Evolutionary conservation across 768 basidiomycete genomes (phyloP), one percentile per base, ranked within the genome.

Genomic region (Tulasnella sp.): DNA sequence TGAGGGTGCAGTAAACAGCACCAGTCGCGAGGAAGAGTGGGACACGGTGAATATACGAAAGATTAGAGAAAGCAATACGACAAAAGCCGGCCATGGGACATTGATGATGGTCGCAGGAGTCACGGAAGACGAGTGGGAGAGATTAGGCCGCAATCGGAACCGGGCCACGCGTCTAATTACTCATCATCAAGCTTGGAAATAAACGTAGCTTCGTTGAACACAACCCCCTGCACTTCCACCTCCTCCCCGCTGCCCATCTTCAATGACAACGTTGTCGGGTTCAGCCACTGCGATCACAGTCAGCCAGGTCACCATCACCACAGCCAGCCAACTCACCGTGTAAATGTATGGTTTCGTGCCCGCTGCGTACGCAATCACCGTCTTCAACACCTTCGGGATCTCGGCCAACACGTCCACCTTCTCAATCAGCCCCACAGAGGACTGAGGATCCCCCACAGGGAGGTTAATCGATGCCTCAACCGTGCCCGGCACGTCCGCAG

Each of bases 361-460:
- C 36, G 92, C 82, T 35, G 91, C 91, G 65, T 94, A 94, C 65
- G 84, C 89, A 62, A 99, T 82, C 60, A 91, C 84, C 69, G 91
- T 81, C 74, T 91, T 90, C 68, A 99, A 71, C 54, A 94, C 81
- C 59, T 84, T 82, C 9, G 96, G 96, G 62, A 96, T 88, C 73
- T 99, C 93, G 4, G 86, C 92, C 7, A 99, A 77, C 2, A 98
- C 82, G 65, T 99, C 92, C 25, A 98, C 88, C 70, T 94, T 92
- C 69, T 91, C 88, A 49, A 93, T 77, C 63, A 96, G 71, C 0
- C 89, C 90, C 36, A 79, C 80, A 12, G 81, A 80, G n/a, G 70
- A 67, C 54, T 71, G 68, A 25, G 78, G 70, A 49, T 71, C 67
- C 23, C 86, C 83, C 42, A 91, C 69, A 57, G 82, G 77, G 32